phyloP scores from a whole-genome alignment of 1,284 basidiomycete genomes.

The Pseudozyma tsukubaensis region DNA sequence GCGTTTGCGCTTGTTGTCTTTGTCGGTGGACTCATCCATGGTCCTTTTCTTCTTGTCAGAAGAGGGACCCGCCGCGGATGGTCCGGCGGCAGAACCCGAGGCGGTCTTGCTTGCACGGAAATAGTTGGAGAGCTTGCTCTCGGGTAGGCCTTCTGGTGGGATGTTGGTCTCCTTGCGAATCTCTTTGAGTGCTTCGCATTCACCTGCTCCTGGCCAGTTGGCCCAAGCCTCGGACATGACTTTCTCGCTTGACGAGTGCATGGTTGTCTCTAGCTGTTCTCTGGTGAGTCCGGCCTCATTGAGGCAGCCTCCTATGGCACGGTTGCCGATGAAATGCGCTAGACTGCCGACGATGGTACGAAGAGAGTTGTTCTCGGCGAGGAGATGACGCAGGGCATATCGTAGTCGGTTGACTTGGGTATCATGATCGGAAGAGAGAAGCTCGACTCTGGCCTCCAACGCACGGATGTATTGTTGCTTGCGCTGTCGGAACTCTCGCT shows the following conservation, averaged over 20 bases:
- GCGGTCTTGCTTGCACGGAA: conserved; percentile 22
- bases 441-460: conserved; percentile 60
- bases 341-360: conserved; percentile 52
- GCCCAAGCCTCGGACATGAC: conserved; percentile 59
- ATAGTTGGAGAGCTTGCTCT: conserved; percentile 43
- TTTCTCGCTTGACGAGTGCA: conserved; percentile 54
- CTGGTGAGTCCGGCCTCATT: conserved; percentile 47
- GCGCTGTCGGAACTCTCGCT: conserved; percentile 63
- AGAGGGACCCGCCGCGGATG: conserved; percentile 1
- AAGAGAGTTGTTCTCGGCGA: conserved; percentile 62
- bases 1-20: conserved; percentile 35
- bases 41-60: conserved; percentile 35
- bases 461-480: conserved; percentile 66
- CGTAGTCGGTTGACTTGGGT: conserved; percentile 62
- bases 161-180: conserved; percentile 59
- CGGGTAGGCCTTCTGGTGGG: conserved; percentile 60
- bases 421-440: conserved; percentile 61
- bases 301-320: conserved; percentile 52
- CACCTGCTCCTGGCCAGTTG: conserved; percentile 60
- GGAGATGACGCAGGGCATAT: conserved; percentile 50
- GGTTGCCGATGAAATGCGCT: conserved; percentile 56
- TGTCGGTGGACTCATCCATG: conserved; percentile 14
- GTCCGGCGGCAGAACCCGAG: not conserved
- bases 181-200: conserved; percentile 56
- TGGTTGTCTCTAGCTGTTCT: conserved; percentile 47